Conservation (phyloP, 139 green algal species). For the Tetratostichococcus sp. region DNA sequence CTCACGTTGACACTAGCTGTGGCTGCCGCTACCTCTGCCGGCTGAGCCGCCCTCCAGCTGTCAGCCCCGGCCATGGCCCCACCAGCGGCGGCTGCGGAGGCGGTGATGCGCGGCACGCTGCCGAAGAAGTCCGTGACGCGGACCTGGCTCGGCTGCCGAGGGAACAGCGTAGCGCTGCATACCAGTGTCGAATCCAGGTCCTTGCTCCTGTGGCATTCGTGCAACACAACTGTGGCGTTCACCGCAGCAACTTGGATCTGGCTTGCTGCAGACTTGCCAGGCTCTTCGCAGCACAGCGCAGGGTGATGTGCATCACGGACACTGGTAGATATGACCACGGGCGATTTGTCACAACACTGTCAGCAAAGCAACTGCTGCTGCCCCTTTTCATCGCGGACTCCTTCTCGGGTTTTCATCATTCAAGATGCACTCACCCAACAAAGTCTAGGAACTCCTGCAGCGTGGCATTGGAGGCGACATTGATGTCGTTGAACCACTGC, state of each 20-base stretch:
- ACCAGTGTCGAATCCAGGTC: slow-evolving; percentile 27
- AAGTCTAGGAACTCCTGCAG: slow-evolving; percentile 36
- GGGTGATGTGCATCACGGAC: too few relatives aligned
- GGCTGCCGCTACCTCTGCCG: too few relatives aligned
- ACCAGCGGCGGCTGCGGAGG: too few relatives aligned
- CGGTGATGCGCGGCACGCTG: neutral
- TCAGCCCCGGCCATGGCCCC: too few relatives aligned
- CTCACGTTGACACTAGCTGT: too few relatives aligned
- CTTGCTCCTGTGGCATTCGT: slow-evolving; percentile 10
- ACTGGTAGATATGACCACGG: too few relatives aligned
- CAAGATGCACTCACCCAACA: slow-evolving; percentile 18
- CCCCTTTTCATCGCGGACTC: neutral
- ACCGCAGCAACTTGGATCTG: neutral
- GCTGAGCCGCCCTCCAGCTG: too few relatives aligned
- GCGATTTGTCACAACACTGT: too few relatives aligned
- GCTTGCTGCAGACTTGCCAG: too few relatives aligned
- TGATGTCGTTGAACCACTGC: slow-evolving; percentile 62
- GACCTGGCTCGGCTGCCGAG: slow-evolving; percentile 10
- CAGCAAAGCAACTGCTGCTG: neutral
- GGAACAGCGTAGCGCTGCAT: slow-evolving; percentile 11
- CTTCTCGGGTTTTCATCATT: neutral
- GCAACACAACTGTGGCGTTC: neutral
- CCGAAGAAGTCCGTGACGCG: slow-evolving; percentile 41
- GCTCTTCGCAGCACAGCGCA: too few relatives aligned
- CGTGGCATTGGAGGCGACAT: slow-evolving; percentile 30